phyloP scores from a whole-genome alignment of 2,329 filamentous ascomycete genomes.

The Claviceps purpurea region DNA sequence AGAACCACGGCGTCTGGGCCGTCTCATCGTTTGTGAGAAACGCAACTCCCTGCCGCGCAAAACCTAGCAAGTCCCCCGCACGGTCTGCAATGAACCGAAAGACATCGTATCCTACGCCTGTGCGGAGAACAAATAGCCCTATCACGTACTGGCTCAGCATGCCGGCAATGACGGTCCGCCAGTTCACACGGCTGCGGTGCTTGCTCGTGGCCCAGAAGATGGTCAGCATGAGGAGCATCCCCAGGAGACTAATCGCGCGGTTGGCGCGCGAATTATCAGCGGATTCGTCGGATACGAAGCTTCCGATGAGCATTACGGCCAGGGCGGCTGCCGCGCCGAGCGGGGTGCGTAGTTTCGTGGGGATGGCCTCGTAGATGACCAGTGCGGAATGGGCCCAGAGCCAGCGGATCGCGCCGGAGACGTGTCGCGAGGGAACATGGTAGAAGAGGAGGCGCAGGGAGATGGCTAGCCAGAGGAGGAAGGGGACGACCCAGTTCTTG shows the following conservation, averaged over 20 bases:
- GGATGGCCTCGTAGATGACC: constrained; percentile 46
- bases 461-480: constrained; percentile 66
- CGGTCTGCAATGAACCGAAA: constrained; percentile 77
- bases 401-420: constrained; percentile 53
- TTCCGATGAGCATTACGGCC: constrained; percentile 61
- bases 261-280: constrained; percentile 67
- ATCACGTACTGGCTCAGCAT: constrained; percentile 83
- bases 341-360: constrained; percentile 50
- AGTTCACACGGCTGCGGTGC: constrained; percentile 49
- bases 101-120: constrained; percentile 71
- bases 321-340: constrained; percentile 51
- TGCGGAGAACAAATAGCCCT: constrained; percentile 77
- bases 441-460: constrained; percentile 61
- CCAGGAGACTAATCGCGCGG: constrained; percentile 69
- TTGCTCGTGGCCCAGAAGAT: constrained; percentile 58
- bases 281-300: constrained; percentile 59
- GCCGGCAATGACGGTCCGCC: constrained; percentile 75
- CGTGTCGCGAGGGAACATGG: constrained; percentile 53
- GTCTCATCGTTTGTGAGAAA: constrained; percentile 47
- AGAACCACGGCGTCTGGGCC: constrained; percentile 47
- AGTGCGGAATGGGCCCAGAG: constrained; percentile 55
- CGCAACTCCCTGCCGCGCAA: constrained; percentile 55
- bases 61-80: constrained; percentile 61
- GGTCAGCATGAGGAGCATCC: constrained; percentile 57
- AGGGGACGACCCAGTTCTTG: constrained; percentile 71